A percentile compares a stretch with the other conserved stretches of the same genome.
Evolutionary conservation across 768 basidiomycete species (phyloP).

Genomic region (Roridomyces roridus): DNA sequence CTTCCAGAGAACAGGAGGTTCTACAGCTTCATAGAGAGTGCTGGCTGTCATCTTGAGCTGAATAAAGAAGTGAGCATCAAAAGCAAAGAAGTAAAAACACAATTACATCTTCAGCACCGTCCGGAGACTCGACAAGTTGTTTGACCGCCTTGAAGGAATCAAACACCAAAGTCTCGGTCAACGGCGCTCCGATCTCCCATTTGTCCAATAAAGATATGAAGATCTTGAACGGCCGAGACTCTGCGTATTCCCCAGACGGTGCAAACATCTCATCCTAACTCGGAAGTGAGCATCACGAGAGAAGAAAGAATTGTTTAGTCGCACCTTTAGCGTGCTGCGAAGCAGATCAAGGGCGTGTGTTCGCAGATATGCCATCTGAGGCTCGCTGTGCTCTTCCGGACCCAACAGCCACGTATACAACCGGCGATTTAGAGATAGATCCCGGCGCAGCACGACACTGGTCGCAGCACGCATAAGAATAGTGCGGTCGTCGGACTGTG

Average conservation of each 20-base stretch:
- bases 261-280: slow-evolving; percentile 78
- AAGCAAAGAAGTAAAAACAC: slow-evolving; percentile 2
- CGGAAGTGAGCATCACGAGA: slow-evolving; percentile 3
- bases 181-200: slow-evolving; percentile 88
- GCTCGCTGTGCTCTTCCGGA: slow-evolving; percentile 75
- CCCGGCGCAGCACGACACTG: slow-evolving; percentile 89
- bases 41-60: slow-evolving; percentile 84
- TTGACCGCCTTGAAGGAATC: slow-evolving; percentile 82
- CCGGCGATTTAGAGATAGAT: slow-evolving; percentile 90
- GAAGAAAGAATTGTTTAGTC: slow-evolving; percentile 7
- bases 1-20: slow-evolving; percentile 89
- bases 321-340: slow-evolving; percentile 69
- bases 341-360: slow-evolving; percentile 77
- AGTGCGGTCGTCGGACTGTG: slow-evolving; percentile 73
- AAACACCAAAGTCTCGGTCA: slow-evolving; percentile 81
- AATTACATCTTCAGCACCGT: slow-evolving; percentile 69
- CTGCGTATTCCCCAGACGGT: slow-evolving; percentile 74
- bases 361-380: slow-evolving; percentile 74
- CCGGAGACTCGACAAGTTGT: slow-evolving; percentile 55
- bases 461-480: slow-evolving; percentile 89
- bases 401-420: slow-evolving; percentile 95
- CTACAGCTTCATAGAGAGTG: slow-evolving; percentile 91
- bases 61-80: neutral
- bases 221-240: slow-evolving; percentile 91
- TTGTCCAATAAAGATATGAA: slow-evolving; percentile 95